Evolutionary conservation across 139 green algal species (phyloP).

Genomic region (Picochlorum sp.): DNA sequence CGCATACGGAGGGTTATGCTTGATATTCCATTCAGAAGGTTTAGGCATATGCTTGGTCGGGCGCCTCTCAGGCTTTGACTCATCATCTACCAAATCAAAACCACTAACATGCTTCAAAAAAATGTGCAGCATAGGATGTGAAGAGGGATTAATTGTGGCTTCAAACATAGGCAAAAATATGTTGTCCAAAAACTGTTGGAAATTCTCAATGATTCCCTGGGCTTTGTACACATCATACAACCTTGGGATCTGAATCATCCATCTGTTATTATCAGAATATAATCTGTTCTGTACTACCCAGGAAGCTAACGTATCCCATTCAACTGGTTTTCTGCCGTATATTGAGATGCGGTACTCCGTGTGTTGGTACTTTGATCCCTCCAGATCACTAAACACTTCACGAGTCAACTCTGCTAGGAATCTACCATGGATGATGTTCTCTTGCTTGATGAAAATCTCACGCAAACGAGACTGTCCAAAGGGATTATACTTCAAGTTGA

Average conservation of each 20-base stretch:
- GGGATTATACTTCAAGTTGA: constrained; percentile 99
- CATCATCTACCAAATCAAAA: constrained; percentile 99
- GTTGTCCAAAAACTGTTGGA: constrained; percentile 93
- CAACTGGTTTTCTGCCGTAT: constrained; percentile 75
- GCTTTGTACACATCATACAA: constrained; percentile 97
- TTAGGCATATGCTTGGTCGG: constrained; percentile 87
- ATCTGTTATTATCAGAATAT: constrained; percentile 90
- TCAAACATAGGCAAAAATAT: constrained; percentile 98
- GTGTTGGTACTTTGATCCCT: constrained; percentile 88
- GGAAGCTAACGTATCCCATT: constrained; percentile 95
- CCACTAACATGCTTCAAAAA: constrained; percentile 78
- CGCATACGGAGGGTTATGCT: constrained; percentile 79
- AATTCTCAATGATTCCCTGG: constrained; percentile 62
- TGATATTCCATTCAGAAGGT: constrained; percentile 59
- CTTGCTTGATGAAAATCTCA: constrained; percentile 99
- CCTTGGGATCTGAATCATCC: constrained; percentile 94
- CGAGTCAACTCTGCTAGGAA: constrained; percentile 95
- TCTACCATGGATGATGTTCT: constrained; percentile 86
- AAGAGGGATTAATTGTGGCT: constrained; percentile 83
- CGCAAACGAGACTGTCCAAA: constrained; percentile 90
- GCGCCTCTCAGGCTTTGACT: constrained; percentile 92
- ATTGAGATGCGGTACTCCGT: constrained; percentile 81
- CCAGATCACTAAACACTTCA: constrained; percentile 79
- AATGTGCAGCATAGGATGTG: constrained; percentile 95
- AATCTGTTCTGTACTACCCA: constrained; percentile 94